These are phyloP conservation scores for Calvatia gigantea DNA, from an alignment of 768 basidiomycete genomes.

Conservation along the genomic window DNA sequence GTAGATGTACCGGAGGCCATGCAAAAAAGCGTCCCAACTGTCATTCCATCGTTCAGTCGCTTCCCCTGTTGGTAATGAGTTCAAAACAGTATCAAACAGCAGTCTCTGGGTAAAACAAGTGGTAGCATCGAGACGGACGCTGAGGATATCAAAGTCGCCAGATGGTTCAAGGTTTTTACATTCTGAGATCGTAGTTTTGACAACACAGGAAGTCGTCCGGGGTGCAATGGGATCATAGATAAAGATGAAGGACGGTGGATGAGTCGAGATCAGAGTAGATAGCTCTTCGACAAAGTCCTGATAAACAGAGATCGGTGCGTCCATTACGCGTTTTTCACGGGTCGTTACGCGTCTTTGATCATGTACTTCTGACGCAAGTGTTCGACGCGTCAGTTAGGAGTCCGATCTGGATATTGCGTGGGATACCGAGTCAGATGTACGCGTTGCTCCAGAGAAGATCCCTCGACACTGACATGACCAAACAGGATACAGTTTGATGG, in stretches of 20 bases:
- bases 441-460: neutral
- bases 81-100: slow-evolving; percentile 64
- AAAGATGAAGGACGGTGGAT: slow-evolving; percentile 65
- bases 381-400: neutral
- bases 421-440: neutral
- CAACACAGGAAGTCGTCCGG: slow-evolving; percentile 40
- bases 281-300: slow-evolving; percentile 29
- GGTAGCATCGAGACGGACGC: slow-evolving; percentile 50
- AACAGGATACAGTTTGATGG: neutral
- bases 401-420: neutral
- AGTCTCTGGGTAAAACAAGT: slow-evolving; percentile 60
- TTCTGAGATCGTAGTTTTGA: slow-evolving; percentile 26
- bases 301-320: slow-evolving; percentile 18
- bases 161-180: slow-evolving; percentile 12
- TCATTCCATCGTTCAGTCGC: slow-evolving; percentile 53
- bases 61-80: slow-evolving; percentile 58
- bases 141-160: slow-evolving; percentile 27
- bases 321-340: slow-evolving; percentile 9
- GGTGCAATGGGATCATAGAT: slow-evolving; percentile 55
- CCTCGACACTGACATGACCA: neutral
- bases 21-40: slow-evolving; percentile 65
- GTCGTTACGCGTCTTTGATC: neutral
- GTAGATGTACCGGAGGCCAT: slow-evolving; percentile 49
- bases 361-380: neutral
- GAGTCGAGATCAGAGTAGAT: slow-evolving; percentile 31